Percentiles rank a stretch among this genome's conserved stretches.
Evolutionary conservation across 1,284 basidiomycete genomes (phyloP).

Genomic region (Trichosporon coremiiforme): DNA sequence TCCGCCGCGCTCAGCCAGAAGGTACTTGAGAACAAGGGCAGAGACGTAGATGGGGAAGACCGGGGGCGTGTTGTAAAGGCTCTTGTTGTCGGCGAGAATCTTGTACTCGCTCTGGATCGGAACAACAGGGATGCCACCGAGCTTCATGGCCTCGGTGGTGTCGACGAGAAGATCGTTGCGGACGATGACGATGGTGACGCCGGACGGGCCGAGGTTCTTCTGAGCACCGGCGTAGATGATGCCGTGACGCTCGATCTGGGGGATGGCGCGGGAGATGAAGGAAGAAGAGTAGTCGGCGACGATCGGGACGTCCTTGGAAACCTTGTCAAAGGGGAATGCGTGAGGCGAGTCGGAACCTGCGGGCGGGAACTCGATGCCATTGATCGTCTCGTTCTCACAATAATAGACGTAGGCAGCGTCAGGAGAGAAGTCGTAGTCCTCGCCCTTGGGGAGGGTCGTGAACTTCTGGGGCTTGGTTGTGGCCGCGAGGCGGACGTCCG

Average conservation of each 20-base stretch:
- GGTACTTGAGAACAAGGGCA: conserved; percentile 78
- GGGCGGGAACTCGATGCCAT: conserved; percentile 85
- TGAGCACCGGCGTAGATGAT: conserved; percentile 97
- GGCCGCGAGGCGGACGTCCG: conserved; percentile 69
- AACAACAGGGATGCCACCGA: conserved; percentile 66
- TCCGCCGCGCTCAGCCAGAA: conserved; percentile 68
- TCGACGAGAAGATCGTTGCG: conserved; percentile 88
- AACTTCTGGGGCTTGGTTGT: conserved; percentile 71
- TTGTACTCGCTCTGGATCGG: conserved; percentile 78
- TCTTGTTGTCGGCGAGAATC: conserved; percentile 73
- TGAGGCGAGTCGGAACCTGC: conserved; percentile 68
- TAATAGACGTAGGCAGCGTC: conserved; percentile 89
- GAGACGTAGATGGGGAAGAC: conserved; percentile 91
- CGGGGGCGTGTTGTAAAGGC: conserved; percentile 93
- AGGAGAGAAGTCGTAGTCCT: conserved; percentile 72
- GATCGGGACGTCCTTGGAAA: conserved; percentile 73
- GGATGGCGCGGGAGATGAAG: conserved; percentile 95
- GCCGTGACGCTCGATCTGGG: conserved; percentile 80
- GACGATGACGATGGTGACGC: conserved; percentile 89
- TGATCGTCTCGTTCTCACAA: conserved; percentile 99
- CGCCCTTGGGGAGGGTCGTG: conserved; percentile 75
- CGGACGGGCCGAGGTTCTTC: conserved; percentile 96
- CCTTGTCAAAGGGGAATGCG: conserved; percentile 80
- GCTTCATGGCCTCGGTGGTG: conserved; percentile 73
- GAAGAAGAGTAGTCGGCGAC: conserved; percentile 96